A percentile compares a stretch with the other conserved stretches of the same genome.
phyloP scores from a whole-genome alignment of 371 early-diverging fungal species.

The Saksenaea oblongispora region DNA sequence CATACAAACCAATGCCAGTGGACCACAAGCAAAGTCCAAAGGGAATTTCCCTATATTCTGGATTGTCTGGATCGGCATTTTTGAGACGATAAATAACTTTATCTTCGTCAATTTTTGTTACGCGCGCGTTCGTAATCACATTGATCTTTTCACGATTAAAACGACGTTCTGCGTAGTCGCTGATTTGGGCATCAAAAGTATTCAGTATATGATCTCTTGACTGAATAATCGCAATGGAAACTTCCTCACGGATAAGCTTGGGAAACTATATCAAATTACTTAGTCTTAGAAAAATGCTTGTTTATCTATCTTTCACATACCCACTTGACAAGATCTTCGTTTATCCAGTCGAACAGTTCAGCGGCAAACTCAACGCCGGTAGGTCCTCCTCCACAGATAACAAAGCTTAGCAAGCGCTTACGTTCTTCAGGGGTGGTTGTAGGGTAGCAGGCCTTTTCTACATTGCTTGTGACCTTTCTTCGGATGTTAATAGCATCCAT shows the following conservation, averaged over 20 bases:
- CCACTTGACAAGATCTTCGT: constrained; percentile 77
- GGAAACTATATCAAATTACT: constrained; percentile 50
- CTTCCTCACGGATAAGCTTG: constrained; percentile 62
- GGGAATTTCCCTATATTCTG: constrained; percentile 41
- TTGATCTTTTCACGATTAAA: constrained; percentile 76
- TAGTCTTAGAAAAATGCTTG: constrained; percentile 1
- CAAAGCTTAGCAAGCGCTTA: constrained; percentile 79
- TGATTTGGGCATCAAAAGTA: constrained; percentile 75
- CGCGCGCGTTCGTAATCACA: constrained; percentile 74
- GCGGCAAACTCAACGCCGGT: constrained; percentile 85
- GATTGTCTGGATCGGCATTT: constrained; percentile 12
- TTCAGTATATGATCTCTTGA: constrained; percentile 79
- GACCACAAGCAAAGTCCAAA: constrained; percentile 85
- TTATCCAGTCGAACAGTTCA: constrained; percentile 82
- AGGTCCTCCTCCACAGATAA: constrained; percentile 85
- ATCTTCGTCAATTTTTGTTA: constrained; percentile 55
- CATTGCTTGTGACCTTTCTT: constrained; percentile 66
- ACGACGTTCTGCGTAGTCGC: constrained; percentile 67
- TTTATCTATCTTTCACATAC: constrained; percentile 25
- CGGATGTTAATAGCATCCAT: constrained; percentile 73
- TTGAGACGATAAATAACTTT: constrained; percentile 35
- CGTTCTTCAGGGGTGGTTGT: constrained; percentile 75
- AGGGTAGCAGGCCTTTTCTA: constrained; percentile 85
- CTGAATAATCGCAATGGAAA: constrained; percentile 70
- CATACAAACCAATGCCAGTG: constrained; percentile 69